A percentile compares a stretch with the other conserved stretches of the same genome.
Evolutionary conservation across 176 grass and related monocot genomes (phyloP).

Genomic region (Carex myosuroides): DNA sequence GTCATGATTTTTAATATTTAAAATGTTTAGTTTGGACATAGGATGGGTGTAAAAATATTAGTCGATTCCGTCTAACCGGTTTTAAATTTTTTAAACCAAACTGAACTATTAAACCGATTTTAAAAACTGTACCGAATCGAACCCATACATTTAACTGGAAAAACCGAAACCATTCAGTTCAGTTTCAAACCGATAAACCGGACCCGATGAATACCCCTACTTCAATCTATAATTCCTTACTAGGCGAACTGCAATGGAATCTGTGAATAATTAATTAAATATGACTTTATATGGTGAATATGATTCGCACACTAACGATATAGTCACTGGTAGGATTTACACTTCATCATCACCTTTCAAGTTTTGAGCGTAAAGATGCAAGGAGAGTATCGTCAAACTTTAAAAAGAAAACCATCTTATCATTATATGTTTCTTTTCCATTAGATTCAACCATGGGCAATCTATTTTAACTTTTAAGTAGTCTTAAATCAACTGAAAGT

Average conservation of each 20-base stretch:
- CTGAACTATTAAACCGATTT: too few species aligned
- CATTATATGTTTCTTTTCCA: not conserved
- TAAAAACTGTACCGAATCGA: too few species aligned
- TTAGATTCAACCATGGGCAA: not conserved
- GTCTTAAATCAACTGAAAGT: not conserved
- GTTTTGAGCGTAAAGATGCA: not conserved
- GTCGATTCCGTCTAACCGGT: too few species aligned
- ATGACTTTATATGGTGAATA: not conserved
- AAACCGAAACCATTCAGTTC: too few species aligned
- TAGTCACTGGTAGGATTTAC: not conserved
- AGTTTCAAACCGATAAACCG: too few species aligned
- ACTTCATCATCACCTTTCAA: not conserved
- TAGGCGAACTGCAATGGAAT: not conserved
- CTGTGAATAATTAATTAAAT: not conserved
- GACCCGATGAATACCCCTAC: too few species aligned
- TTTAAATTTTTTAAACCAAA: too few species aligned
- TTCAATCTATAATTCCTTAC: not conserved
- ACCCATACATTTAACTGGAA: too few species aligned
- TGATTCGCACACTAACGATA: not conserved
- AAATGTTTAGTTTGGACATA: too few species aligned
- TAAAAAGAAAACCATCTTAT: not conserved
- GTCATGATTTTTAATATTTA: too few species aligned
- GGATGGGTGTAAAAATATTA: too few species aligned
- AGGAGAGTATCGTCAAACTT: not conserved
- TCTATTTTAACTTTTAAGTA: not conserved